Conservation (phyloP, 2,329 filamentous ascomycete species). For the Lachnellula arida region DNA sequence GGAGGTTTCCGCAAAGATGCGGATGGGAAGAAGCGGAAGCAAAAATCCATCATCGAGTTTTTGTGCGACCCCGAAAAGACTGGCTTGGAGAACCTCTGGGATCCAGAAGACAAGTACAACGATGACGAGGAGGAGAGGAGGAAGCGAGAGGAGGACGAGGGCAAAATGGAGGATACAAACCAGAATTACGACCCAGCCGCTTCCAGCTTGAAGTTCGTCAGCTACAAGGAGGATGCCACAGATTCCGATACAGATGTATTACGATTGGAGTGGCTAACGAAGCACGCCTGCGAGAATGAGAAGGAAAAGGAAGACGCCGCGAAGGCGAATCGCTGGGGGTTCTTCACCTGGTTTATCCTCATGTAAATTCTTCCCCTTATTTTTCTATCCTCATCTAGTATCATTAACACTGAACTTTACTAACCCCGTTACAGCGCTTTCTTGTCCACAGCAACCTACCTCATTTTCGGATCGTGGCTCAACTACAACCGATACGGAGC, state of each 20-base stretch:
- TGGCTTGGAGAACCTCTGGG: conserved; percentile 68
- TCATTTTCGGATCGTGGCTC: conserved; percentile 97
- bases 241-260: conserved; percentile 52
- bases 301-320: conserved; percentile 38
- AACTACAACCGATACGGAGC: conserved; percentile 98
- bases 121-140: conserved; percentile 34
- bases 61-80: conserved; percentile 69
- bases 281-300: conserved; percentile 71
- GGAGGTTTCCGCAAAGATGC: conserved; percentile 54
- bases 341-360: conserved; percentile 96
- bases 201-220: conserved; percentile 69
- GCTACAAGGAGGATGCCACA: conserved; percentile 61
- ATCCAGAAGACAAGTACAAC: conserved; percentile 51
- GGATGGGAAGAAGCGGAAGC: conserved; percentile 49
- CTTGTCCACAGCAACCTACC: conserved; percentile 78
- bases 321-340: conserved; percentile 69
- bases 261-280: conserved; percentile 78
- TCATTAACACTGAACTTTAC: conserved; percentile 8
- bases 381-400: not conserved
- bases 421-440: conserved; percentile 59
- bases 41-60: conserved; percentile 80
- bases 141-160: conserved; percentile 29
- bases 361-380: conserved; percentile 56
- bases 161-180: conserved; percentile 29
- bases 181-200: conserved; percentile 31